These are phyloP conservation scores for Ehretia macrophylla DNA, from an alignment of 257 asterid species.

Conservation along the genomic window DNA sequence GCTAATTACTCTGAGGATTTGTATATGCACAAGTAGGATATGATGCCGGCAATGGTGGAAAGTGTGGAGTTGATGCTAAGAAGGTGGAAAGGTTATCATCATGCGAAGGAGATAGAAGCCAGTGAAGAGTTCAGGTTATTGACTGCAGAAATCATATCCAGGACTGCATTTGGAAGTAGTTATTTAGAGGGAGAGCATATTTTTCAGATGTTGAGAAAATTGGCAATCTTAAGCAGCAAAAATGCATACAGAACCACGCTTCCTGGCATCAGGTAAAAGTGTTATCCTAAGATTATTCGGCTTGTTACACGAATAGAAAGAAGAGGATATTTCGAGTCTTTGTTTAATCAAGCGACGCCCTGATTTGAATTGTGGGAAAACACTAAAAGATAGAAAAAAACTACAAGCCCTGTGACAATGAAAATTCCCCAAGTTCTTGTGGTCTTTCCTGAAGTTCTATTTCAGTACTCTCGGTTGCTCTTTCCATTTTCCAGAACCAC, in stretches of 20 bases:
- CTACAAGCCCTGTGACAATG: no score
- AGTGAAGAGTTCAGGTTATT: constrained; percentile 34
- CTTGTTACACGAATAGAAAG: no score
- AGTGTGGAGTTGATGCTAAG: constrained; percentile 41
- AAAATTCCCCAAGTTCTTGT: no score
- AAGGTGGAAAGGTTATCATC: constrained; percentile 28
- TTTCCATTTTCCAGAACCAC: no score
- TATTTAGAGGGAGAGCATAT: constrained; percentile 49
- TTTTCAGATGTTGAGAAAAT: constrained; percentile 32
- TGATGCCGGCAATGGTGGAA: constrained; percentile 50
- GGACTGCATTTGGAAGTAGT: constrained; percentile 65
- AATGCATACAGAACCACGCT: constrained; percentile 13
- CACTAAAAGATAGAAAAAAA: no score
- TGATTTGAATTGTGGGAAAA: no score
- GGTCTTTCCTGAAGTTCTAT: no score
- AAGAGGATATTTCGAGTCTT: no score
- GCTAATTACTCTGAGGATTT: no score
- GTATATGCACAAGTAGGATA: constrained; percentile 23
- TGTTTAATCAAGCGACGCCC: no score
- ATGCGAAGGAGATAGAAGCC: constrained; percentile 44
- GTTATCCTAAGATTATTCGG: no score
- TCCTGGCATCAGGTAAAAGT: constrained; percentile 22
- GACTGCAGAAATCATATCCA: constrained; percentile 55
- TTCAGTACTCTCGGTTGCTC: no score
- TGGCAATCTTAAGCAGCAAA: constrained; percentile 18